A percentile compares a stretch with the other conserved stretches of the same genome.
Evolutionary conservation across 2,329 filamentous ascomycete genomes (phyloP).

Genomic region (Ceratocystis diversiconidia): DNA sequence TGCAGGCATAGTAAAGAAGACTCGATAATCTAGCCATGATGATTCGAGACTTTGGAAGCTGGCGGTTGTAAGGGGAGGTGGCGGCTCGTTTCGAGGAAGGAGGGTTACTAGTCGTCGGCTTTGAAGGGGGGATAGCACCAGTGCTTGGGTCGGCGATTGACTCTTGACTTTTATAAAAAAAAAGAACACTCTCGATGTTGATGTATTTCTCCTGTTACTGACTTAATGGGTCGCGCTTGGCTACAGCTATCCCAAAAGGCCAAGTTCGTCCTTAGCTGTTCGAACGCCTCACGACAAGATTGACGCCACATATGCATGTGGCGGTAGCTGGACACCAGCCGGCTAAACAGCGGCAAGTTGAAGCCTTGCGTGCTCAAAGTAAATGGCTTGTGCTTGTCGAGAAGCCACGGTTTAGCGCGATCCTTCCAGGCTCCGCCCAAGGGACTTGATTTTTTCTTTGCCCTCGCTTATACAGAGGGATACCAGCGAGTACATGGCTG

Average conservation of each 20-base stretch:
- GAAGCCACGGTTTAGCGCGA: not conserved
- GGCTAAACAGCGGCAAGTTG: not conserved
- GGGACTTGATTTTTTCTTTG: not conserved
- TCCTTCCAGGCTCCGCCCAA: not conserved
- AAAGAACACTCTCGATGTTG: slow-evolving; percentile 1
- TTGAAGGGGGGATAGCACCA: not conserved
- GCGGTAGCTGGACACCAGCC: not conserved
- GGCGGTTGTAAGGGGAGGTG: not conserved
- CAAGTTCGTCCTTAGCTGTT: slow-evolving; percentile 13
- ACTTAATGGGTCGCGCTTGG: not conserved
- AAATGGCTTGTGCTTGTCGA: not conserved
- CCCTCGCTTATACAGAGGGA: not conserved
- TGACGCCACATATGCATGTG: not conserved
- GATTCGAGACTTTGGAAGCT: not conserved
- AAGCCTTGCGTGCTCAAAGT: not conserved
- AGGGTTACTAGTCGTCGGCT: not conserved
- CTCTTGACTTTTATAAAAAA: not conserved
- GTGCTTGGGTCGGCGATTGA: not conserved
- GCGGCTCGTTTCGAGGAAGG: not conserved
- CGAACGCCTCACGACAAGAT: not conserved
- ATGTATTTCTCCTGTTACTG: not conserved
- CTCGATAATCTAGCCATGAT: slow-evolving; percentile 17
- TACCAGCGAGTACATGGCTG: not conserved
- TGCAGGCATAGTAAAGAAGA: slow-evolving; percentile 44
- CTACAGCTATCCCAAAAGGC: slow-evolving; percentile 11